phyloP scores from a whole-genome alignment of 1,284 basidiomycete genomes.

The Moesziomyces globuligerus region DNA sequence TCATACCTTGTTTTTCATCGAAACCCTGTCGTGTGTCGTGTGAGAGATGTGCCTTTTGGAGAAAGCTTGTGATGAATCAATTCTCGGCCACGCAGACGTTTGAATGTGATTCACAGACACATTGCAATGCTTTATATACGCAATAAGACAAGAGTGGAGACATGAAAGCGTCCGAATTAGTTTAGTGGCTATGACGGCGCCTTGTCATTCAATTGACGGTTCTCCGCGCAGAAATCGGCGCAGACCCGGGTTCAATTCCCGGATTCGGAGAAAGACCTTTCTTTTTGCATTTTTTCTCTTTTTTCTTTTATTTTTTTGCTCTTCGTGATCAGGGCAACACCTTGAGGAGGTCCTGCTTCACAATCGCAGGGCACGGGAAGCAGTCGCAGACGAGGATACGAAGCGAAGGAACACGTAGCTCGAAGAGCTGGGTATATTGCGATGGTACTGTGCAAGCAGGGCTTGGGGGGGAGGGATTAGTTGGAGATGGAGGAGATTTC shows the following conservation, averaged over 20 bases:
- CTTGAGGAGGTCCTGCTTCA: too few relatives aligned
- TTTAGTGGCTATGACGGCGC: constrained; percentile 61
- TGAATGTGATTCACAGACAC: too few relatives aligned
- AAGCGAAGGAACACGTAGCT: too few relatives aligned
- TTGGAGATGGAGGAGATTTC: constrained; percentile 31
- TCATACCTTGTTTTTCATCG: not conserved
- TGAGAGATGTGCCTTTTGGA: too few relatives aligned
- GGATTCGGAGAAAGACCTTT: constrained; percentile 40
- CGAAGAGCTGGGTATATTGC: constrained; percentile 15
- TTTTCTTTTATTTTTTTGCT: not conserved
- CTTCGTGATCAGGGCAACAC: too few relatives aligned
- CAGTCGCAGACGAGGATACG: not conserved
- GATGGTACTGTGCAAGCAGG: not conserved
- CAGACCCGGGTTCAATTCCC: constrained; percentile 60
- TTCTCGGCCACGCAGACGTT: too few relatives aligned
- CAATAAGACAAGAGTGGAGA: accelerated
- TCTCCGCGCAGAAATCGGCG: constrained; percentile 41
- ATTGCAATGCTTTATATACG: not conserved
- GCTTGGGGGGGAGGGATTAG: not conserved
- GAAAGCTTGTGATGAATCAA: too few relatives aligned
- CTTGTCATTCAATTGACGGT: constrained; percentile 40
- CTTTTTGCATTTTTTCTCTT: constrained; percentile 7
- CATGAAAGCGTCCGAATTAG: constrained; percentile 47
- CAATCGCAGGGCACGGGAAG: too few relatives aligned
- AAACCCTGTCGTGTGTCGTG: not conserved